Evolutionary conservation across 495 filamentous ascomycete species (phyloP).

Genomic region (Xylaria sp.): DNA sequence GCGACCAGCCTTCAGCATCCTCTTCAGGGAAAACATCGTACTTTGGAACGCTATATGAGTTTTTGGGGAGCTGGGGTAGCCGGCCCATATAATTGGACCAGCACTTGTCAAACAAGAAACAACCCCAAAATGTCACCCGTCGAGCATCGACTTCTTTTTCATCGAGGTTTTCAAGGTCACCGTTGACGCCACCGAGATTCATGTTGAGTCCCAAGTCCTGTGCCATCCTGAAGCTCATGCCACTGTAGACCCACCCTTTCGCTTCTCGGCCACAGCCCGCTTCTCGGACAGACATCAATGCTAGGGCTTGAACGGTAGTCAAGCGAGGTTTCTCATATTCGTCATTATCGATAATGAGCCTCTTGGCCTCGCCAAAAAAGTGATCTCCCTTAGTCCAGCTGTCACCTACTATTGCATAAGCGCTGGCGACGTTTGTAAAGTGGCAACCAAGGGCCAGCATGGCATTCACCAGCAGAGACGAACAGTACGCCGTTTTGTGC

Average conservation of each 20-base stretch:
- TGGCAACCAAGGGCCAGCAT: slow-evolving; percentile 97
- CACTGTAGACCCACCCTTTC: slow-evolving; percentile 97
- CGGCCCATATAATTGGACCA: slow-evolving; percentile 98
- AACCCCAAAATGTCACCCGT: slow-evolving; percentile 97
- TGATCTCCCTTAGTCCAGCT: slow-evolving; percentile 91
- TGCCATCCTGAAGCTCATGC: slow-evolving; percentile 99
- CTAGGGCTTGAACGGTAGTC: slow-evolving; percentile 93
- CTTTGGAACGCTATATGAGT: slow-evolving; percentile 82
- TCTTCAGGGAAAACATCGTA: slow-evolving; percentile 91
- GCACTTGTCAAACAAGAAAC: slow-evolving; percentile 97
- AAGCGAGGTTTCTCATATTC: slow-evolving; percentile 89
- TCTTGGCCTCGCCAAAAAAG: slow-evolving; percentile 95
- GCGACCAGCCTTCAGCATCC: slow-evolving; percentile 84
- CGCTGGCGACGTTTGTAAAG: slow-evolving; percentile 79
- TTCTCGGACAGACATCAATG: slow-evolving; percentile 95
- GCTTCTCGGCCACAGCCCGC: slow-evolving; percentile 94
- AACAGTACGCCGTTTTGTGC: slow-evolving; percentile 75
- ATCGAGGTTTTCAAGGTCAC: slow-evolving; percentile 64
- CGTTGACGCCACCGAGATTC: slow-evolving; percentile 69
- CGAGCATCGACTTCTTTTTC: slow-evolving; percentile 90
- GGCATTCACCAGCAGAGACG: slow-evolving; percentile 87
- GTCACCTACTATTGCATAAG: slow-evolving; percentile 72
- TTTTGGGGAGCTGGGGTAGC: slow-evolving; percentile 81
- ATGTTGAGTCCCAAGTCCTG: slow-evolving; percentile 92
- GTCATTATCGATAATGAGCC: slow-evolving; percentile 86